These are phyloP conservation scores for Pistacia integerrima DNA, from an alignment of 345 rosid species.

Conservation along the genomic window DNA sequence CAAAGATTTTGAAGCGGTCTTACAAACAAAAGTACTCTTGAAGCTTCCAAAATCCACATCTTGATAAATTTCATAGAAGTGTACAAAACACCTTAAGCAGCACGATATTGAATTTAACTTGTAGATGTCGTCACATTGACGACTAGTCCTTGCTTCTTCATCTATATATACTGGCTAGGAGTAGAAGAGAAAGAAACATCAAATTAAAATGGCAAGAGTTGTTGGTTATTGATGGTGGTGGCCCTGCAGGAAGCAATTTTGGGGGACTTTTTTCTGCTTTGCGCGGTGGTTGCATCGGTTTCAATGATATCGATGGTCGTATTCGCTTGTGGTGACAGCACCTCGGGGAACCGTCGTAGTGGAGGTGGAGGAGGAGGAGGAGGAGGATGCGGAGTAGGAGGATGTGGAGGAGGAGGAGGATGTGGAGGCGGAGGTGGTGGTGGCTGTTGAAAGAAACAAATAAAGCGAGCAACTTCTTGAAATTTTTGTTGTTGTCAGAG, in stretches of 20 bases:
- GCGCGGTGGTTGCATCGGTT: slow-evolving; percentile 10
- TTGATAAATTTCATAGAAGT: no score
- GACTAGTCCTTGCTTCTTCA: no score
- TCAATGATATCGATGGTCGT: not conserved
- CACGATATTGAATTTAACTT: no score
- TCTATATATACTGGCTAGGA: no score
- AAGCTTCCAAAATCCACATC: no score
- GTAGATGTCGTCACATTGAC: no score
- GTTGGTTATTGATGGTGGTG: not conserved
- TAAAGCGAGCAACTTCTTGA: not conserved
- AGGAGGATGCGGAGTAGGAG: not conserved
- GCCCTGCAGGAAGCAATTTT: not conserved
- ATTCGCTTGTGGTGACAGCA: slow-evolving; percentile 14
- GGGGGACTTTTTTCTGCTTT: not conserved
- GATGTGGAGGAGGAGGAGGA: not conserved
- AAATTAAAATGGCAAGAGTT: not conserved
- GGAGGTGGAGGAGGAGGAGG: not conserved
- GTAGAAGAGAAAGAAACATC: no score
- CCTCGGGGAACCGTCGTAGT: not conserved
- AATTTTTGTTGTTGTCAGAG: no score
- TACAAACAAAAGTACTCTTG: no score
- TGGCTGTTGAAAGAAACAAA: not conserved
- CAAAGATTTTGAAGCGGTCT: no score
- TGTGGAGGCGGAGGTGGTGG: not conserved
- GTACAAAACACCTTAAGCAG: no score